Evolutionary conservation across 169 alveolate genomes (phyloP).

Genomic region (Toxoplasma gondii): DNA sequence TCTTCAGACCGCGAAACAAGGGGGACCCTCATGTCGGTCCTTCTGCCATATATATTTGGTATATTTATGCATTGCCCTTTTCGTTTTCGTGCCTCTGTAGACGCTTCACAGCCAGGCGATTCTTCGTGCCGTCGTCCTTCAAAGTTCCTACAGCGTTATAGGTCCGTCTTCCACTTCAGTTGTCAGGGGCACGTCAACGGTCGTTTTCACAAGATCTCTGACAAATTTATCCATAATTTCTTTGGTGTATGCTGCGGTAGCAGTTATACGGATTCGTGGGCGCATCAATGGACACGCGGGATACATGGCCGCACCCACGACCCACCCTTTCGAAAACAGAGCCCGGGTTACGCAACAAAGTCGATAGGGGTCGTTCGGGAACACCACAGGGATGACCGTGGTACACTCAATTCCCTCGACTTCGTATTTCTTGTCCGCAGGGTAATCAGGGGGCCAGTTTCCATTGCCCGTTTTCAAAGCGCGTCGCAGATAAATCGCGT

Average conservation of each 20-base stretch:
- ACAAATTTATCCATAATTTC: slow-evolving; percentile 78
- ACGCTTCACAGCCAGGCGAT: not conserved
- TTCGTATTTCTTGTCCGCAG: slow-evolving; percentile 71
- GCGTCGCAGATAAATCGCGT: slow-evolving; percentile 73
- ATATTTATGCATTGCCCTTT: not conserved
- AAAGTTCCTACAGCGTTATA: too few relatives aligned
- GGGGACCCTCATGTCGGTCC: too few relatives aligned
- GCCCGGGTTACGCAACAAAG: slow-evolving; percentile 71
- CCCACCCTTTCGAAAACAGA: slow-evolving; percentile 70
- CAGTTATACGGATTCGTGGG: slow-evolving; percentile 81
- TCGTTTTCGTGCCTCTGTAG: not conserved
- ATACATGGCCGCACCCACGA: slow-evolving; percentile 77
- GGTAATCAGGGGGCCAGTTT: slow-evolving; percentile 80
- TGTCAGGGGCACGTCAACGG: slow-evolving; percentile 73
- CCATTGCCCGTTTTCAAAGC: slow-evolving; percentile 76
- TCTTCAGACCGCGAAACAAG: too few relatives aligned
- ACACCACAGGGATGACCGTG: slow-evolving; percentile 80
- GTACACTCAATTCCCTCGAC: slow-evolving; percentile 79
- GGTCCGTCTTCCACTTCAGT: too few relatives aligned
- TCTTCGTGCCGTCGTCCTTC: too few relatives aligned
- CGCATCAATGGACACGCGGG: slow-evolving; percentile 81
- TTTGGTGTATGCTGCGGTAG: slow-evolving; percentile 75
- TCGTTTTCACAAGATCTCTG: slow-evolving; percentile 72
- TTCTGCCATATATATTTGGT: not conserved
- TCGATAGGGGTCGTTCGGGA: slow-evolving; percentile 79